phyloP scores from a whole-genome alignment of 2,329 filamentous ascomycete species.

The Lasiodiplodia sp. region DNA sequence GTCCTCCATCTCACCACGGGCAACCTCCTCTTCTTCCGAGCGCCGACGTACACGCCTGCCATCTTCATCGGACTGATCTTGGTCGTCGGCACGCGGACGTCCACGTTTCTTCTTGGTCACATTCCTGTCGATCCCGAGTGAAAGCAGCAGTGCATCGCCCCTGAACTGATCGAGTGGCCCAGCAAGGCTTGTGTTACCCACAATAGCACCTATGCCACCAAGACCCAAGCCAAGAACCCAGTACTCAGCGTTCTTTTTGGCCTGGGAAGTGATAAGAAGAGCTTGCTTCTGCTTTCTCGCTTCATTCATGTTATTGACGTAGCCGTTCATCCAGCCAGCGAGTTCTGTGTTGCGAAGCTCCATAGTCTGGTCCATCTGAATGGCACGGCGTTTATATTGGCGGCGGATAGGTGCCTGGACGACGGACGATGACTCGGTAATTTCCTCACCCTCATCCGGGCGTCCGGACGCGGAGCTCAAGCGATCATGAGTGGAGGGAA shows the following conservation, averaged over 20 bases:
- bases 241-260: conserved; percentile 68
- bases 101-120: conserved; percentile 41
- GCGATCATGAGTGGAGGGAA: conserved; percentile 33
- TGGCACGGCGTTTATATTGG: conserved; percentile 46
- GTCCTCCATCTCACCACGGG: conserved; percentile 37
- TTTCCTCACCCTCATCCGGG: conserved; percentile 31
- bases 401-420: conserved; percentile 49
- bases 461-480: conserved; percentile 9
- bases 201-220: conserved; percentile 58
- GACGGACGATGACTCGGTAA: conserved; percentile 44
- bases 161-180: conserved; percentile 67
- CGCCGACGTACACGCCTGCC: conserved; percentile 44
- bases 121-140: conserved; percentile 46
- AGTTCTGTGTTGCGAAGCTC: conserved; percentile 65
- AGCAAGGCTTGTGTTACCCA: conserved; percentile 49
- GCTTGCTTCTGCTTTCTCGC: conserved; percentile 54
- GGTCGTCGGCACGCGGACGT: conserved; percentile 45
- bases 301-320: conserved; percentile 66
- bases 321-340: conserved; percentile 64
- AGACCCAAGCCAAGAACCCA: conserved; percentile 67
- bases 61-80: conserved; percentile 36
- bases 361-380: conserved; percentile 58
- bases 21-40: conserved; percentile 41
- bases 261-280: conserved; percentile 52
- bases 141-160: conserved; percentile 62